Evolutionary conservation across 2,329 filamentous ascomycete species (phyloP).

Genomic region (Ophiostoma pallidulum): DNA sequence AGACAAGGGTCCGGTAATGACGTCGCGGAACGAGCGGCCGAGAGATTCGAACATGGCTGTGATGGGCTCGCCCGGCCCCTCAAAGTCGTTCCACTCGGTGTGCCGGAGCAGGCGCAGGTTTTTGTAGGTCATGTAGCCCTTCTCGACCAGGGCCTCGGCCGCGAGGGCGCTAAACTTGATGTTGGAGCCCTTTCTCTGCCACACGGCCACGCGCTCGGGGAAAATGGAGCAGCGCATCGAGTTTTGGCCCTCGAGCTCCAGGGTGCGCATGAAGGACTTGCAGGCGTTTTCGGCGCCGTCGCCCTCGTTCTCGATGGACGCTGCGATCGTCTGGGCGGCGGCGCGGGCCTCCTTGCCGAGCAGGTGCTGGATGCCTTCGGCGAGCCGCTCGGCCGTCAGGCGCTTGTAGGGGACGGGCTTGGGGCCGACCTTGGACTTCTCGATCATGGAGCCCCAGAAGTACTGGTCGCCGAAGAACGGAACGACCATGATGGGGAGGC

Average conservation of each 20-base stretch:
- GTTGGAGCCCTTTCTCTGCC: conserved; percentile 53
- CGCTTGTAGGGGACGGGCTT: conserved; percentile 59
- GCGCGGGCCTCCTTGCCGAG: conserved; percentile 50
- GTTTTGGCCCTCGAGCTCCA: conserved; percentile 41
- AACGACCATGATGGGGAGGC: conserved; percentile 63
- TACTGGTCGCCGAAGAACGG: conserved; percentile 74
- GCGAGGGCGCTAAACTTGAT: conserved; percentile 54
- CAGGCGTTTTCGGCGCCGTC: conserved; percentile 64
- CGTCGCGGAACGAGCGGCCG: conserved; percentile 46
- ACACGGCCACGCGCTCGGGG: conserved; percentile 52
- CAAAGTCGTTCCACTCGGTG: conserved; percentile 68
- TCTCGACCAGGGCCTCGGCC: conserved; percentile 53
- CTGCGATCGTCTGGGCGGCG: conserved; percentile 50
- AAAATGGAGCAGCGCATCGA: conserved; percentile 59
- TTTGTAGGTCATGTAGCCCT: conserved; percentile 53
- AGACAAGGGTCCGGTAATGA: conserved; percentile 54
- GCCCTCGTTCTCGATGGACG: conserved; percentile 51
- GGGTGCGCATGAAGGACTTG: conserved; percentile 52
- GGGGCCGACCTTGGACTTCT: conserved; percentile 54
- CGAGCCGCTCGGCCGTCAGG: conserved; percentile 52
- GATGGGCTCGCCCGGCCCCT: conserved; percentile 63
- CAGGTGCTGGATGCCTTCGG: conserved; percentile 61
- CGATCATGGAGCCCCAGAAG: conserved; percentile 67
- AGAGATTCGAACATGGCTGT: conserved; percentile 56
- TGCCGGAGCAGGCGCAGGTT: conserved; percentile 55